A percentile compares a stretch with the other conserved stretches of the same genome.
Evolutionary conservation across 306 rosid species (phyloP).

Genomic region (Begonia peltatifolia): DNA sequence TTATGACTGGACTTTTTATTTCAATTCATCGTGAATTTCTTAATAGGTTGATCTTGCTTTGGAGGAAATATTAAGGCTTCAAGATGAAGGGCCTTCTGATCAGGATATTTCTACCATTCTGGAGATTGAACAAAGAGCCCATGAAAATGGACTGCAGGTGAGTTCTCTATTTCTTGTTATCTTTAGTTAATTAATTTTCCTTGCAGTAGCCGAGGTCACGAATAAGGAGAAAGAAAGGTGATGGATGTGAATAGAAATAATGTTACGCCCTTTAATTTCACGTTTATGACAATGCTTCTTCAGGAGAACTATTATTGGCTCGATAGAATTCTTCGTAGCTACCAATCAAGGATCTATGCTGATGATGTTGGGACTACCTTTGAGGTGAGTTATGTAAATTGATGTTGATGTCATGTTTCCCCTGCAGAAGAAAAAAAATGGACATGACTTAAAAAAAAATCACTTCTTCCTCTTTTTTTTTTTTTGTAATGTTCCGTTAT

Average conservation of each 20-base stretch:
- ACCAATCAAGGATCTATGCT: constrained; percentile 81
- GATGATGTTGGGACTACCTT: constrained; percentile 65
- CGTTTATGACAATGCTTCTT: constrained; percentile 8
- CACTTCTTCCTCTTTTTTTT: too few species aligned
- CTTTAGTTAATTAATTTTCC: constrained; percentile 16
- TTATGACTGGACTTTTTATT: not conserved
- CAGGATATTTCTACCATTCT: constrained; percentile 74
- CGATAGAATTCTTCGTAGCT: constrained; percentile 82
- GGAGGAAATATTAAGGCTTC: constrained; percentile 79
- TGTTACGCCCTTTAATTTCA: too few species aligned
- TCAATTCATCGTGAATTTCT: constrained; percentile 10
- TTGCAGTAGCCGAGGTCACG: not conserved
- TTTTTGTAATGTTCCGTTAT: too few species aligned
- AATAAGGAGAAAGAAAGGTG: too few species aligned
- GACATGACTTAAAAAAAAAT: too few species aligned
- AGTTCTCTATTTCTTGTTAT: constrained; percentile 10
- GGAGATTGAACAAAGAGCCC: constrained; percentile 94
- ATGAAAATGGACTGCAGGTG: constrained; percentile 96
- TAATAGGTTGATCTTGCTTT: constrained; percentile 77
- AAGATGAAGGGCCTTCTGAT: constrained; percentile 81
- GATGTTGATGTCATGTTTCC: not conserved
- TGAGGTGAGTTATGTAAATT: constrained; percentile 42
- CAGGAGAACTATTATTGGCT: constrained; percentile 96
- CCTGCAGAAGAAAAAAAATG: too few species aligned
- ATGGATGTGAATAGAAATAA: too few species aligned